These are phyloP conservation scores for Lipomyces kockii DNA, from an alignment of 805 yeast genomes.

Conservation along the genomic window DNA sequence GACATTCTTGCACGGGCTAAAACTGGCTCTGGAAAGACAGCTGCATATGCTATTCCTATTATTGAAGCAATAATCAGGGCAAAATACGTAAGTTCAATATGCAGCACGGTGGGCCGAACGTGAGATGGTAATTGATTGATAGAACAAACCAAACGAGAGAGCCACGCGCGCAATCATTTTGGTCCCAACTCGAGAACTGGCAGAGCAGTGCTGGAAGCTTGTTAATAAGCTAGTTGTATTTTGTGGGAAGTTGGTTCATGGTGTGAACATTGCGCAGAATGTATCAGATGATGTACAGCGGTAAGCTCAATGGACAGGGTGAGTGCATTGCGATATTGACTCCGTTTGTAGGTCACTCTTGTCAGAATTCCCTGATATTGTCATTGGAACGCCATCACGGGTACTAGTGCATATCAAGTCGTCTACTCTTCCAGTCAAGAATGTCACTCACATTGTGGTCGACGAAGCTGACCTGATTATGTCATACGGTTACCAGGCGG, in stretches of 20 bases:
- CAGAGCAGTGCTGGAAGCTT: slow-evolving; percentile 80
- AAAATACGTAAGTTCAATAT: slow-evolving; percentile 20
- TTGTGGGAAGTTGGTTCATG: slow-evolving; percentile 67
- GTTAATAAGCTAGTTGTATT: slow-evolving; percentile 68
- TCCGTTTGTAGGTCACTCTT: slow-evolving; percentile 58
- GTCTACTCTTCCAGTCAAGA: slow-evolving; percentile 54
- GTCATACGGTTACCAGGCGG: slow-evolving; percentile 90
- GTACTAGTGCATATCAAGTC: slow-evolving; percentile 56
- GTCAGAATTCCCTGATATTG: slow-evolving; percentile 74
- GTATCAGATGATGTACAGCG: slow-evolving; percentile 70
- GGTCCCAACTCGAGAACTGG: slow-evolving; percentile 92
- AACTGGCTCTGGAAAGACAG: slow-evolving; percentile 96
- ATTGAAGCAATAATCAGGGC: slow-evolving; percentile 68
- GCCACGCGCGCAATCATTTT: slow-evolving; percentile 66
- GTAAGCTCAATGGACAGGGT: slow-evolving; percentile 5
- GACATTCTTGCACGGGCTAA: slow-evolving; percentile 93
- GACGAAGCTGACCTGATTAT: slow-evolving; percentile 94
- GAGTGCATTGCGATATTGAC: not conserved
- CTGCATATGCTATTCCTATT: slow-evolving; percentile 87
- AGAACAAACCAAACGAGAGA: slow-evolving; percentile 37
- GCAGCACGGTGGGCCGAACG: not conserved
- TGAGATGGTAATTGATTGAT: not conserved
- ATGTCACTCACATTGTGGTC: slow-evolving; percentile 73
- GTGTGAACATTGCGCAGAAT: slow-evolving; percentile 69
- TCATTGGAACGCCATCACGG: slow-evolving; percentile 86